These are phyloP conservation scores for Botrytis medusae DNA, from an alignment of 2,329 filamentous ascomycete species.

Conservation along the genomic window DNA sequence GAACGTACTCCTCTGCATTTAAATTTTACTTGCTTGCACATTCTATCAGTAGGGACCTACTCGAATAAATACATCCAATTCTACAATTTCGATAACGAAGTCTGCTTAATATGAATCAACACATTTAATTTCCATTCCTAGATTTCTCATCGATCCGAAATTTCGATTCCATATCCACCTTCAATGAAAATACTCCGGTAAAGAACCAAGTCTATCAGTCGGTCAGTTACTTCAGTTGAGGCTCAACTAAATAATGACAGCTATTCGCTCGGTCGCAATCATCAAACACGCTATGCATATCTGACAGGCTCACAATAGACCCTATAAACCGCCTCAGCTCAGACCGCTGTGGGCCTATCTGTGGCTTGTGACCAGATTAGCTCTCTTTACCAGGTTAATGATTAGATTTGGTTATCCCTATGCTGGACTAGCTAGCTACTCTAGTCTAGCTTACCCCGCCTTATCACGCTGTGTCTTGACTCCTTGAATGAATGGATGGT, in stretches of 20 bases:
- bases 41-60: not conserved
- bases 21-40: not conserved
- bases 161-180: not conserved
- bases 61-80: not conserved
- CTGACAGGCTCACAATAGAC: not conserved
- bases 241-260: not conserved
- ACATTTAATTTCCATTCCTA: not conserved
- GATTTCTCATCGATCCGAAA: not conserved
- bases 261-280: not conserved
- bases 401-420: not conserved
- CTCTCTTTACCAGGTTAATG: not conserved
- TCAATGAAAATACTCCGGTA: not conserved
- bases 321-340: not conserved
- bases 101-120: not conserved
- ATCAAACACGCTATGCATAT: not conserved
- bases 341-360: not conserved
- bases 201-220: not conserved
- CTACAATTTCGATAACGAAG: not conserved
- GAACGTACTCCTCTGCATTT: not conserved
- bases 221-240: not conserved
- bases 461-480: not conserved
- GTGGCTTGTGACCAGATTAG: constrained; percentile 1
- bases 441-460: not conserved
- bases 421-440: not conserved
- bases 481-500: not conserved